Base-by-base conservation (phyloP, 1,284 basidiomycete genomes). In the Puccinia triticina region DNA sequence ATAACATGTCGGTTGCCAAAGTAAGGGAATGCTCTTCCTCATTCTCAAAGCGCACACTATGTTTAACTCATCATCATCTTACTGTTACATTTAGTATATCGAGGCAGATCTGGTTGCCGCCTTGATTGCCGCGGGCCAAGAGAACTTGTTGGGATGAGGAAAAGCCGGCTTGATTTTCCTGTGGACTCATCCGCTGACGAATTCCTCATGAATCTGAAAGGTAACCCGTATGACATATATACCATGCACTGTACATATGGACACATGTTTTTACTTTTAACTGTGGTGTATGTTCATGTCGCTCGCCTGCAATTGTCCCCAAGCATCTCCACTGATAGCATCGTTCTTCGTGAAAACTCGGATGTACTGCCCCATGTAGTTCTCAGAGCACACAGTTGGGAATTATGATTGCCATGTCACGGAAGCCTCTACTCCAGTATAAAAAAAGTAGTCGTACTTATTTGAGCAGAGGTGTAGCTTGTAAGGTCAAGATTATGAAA, bases 1-100 rank as follows among this genome's bases (percentile, higher is more conserved):
- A 82, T 67, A 77, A 77, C 32, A 77, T 77, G 82, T 83, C 82
- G 5, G 82, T 83, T 53, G 75, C 82, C 34, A 82, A 82, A 75
- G 79, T 82, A 67, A 74, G 77, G 16, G 23, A 18, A 10, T 53
- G 2, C 29, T 53, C 16, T 50, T 59, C 73, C 66, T 16, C 29
- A 18, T 32, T 48, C n/a, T 57, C n/a, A 21, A 32, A 53, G 43
- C 5, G 32, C 34, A 26, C 50, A 12, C 21, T 12, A n/a, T 37
- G 11, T 26, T n/a, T 74, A 21, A 23, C 11, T n/a, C 11, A 37
- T 37, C 26, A 43, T 18, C 2, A 34, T 61, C 3, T 61, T 29
- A 16, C 37, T 21, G 5, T 61, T 32, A 46, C n/a, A 26, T 61
- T 23, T 55, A 82, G 79, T 82, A 82, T 29, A 82, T 82, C 29